phyloP scores from a whole-genome alignment of 805 yeast genomes.

The Vanderwaltozyma verrucispora region DNA sequence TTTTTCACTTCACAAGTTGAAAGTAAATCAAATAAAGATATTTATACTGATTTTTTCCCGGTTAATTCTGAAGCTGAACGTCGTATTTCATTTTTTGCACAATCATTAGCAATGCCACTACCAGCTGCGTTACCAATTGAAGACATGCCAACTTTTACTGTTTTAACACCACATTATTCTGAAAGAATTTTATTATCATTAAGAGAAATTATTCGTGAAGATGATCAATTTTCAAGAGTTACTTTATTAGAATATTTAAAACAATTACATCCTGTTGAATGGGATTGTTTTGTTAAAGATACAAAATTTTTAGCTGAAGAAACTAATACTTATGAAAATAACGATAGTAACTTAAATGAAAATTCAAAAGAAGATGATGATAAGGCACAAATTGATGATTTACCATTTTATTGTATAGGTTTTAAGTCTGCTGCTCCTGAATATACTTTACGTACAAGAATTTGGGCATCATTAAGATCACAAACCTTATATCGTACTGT shows the following conservation, averaged over 20 bases:
- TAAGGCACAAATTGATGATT: constrained; percentile 76
- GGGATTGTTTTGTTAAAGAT: constrained; percentile 96
- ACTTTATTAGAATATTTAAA: constrained; percentile 89
- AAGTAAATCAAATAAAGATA: constrained; percentile 36
- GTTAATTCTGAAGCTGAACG: constrained; percentile 96
- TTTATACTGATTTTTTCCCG: constrained; percentile 95
- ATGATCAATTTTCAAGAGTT: constrained; percentile 90
- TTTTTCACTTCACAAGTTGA: constrained; percentile 98
- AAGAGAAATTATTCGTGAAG: constrained; percentile 93
- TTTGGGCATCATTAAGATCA: constrained; percentile 96
- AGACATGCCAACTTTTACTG: constrained; percentile 98
- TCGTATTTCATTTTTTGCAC: constrained; percentile 98
- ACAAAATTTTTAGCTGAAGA: constrained; percentile 92
- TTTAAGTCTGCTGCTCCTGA: constrained; percentile 97
- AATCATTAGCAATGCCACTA: constrained; percentile 94
- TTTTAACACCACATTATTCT: constrained; percentile 88
- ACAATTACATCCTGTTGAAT: constrained; percentile 90
- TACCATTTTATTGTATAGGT: constrained; percentile 93
- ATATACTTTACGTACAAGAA: constrained; percentile 88
- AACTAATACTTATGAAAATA: constrained; percentile 59
- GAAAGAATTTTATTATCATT: constrained; percentile 87
- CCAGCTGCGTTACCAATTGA: constrained; percentile 98
- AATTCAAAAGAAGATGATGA: constrained; percentile 51
- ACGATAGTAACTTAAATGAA: constrained; percentile 18
- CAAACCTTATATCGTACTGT: constrained; percentile 96